These are phyloP conservation scores for Thuidium tamariscinum DNA, from an alignment of 225 moss, liverwort and hornwort species.

Conservation along the genomic window DNA sequence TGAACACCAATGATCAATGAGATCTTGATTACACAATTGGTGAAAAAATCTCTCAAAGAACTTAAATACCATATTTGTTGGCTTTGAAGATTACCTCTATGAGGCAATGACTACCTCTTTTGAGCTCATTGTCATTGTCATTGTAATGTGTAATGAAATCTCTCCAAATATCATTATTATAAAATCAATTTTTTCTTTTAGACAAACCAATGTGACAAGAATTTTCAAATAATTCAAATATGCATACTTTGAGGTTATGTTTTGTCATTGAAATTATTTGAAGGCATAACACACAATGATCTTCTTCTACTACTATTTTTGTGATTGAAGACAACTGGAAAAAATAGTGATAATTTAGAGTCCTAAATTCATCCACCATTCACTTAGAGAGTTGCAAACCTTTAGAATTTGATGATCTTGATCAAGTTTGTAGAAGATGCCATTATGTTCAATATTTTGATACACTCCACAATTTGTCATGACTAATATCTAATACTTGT, in stretches of 20 bases:
- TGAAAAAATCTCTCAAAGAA: neutral
- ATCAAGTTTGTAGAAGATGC: neutral
- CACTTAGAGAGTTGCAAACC: too few species aligned
- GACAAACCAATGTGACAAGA: fast-evolving
- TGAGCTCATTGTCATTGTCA: too few species aligned
- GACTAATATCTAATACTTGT: neutral
- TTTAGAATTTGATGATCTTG: neutral
- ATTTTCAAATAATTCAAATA: neutral
- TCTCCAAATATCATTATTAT: neutral
- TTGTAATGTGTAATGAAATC: neutral
- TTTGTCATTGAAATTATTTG: neutral
- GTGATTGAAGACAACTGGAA: fast-evolving
- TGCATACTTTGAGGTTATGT: neutral
- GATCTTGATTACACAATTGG: neutral
- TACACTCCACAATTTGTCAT: fast-evolving
- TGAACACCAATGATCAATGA: neutral
- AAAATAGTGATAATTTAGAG: neutral
- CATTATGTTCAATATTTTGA: neutral
- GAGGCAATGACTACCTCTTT: too few species aligned
- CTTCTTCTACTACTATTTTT: neutral
- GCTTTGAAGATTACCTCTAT: too few species aligned
- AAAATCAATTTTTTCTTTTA: neutral
- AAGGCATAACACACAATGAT: neutral
- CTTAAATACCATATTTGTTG: neutral
- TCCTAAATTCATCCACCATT: neutral